Conservation (phyloP, 2,329 filamentous ascomycete genomes). For the Alternaria tenuissima region DNA sequence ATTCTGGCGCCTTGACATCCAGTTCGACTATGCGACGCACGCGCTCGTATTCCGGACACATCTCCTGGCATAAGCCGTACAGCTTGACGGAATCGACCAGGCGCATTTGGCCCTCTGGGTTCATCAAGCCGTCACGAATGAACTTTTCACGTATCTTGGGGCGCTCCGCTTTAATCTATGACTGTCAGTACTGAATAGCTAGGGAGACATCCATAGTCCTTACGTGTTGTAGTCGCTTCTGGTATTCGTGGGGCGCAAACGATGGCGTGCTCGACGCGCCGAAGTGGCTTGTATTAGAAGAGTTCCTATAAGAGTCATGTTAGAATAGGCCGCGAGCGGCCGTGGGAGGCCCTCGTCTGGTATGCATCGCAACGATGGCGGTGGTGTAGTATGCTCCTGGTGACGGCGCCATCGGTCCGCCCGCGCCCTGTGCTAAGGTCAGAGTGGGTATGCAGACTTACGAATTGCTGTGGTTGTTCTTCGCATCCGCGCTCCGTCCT, state of each 20-base stretch:
- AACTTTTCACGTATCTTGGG: slow-evolving; percentile 51
- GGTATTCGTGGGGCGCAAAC: slow-evolving; percentile 33
- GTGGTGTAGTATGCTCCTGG: slow-evolving; percentile 12
- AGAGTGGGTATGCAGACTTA: slow-evolving; percentile 19
- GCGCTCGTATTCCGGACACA: slow-evolving; percentile 71
- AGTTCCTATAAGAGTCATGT: slow-evolving; percentile 20
- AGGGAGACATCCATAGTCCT: slow-evolving; percentile 1
- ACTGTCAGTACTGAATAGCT: slow-evolving; percentile 18
- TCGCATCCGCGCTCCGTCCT: slow-evolving; percentile 10
- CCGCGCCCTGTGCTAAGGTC: slow-evolving; percentile 20
- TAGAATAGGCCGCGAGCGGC: slow-evolving; percentile 36
- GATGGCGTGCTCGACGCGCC: slow-evolving; percentile 32
- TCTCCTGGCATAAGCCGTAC: slow-evolving; percentile 68
- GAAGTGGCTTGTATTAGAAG: slow-evolving; percentile 9
- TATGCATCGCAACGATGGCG: slow-evolving; percentile 4
- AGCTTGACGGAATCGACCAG: slow-evolving; percentile 68
- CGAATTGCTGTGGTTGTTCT: slow-evolving; percentile 14
- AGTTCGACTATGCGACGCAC: slow-evolving; percentile 69
- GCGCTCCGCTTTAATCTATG: slow-evolving; percentile 53
- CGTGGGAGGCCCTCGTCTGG: slow-evolving; percentile 15
- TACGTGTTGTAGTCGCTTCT: slow-evolving; percentile 37
- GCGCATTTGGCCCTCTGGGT: slow-evolving; percentile 66
- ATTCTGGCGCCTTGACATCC: slow-evolving; percentile 68
- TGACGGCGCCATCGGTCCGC: slow-evolving; percentile 17
- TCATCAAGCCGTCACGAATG: slow-evolving; percentile 41